Evolutionary conservation across 331 rosid genomes (phyloP), one percentile per base, ranked within the genome.

Genomic region (Quercus tomentella): DNA sequence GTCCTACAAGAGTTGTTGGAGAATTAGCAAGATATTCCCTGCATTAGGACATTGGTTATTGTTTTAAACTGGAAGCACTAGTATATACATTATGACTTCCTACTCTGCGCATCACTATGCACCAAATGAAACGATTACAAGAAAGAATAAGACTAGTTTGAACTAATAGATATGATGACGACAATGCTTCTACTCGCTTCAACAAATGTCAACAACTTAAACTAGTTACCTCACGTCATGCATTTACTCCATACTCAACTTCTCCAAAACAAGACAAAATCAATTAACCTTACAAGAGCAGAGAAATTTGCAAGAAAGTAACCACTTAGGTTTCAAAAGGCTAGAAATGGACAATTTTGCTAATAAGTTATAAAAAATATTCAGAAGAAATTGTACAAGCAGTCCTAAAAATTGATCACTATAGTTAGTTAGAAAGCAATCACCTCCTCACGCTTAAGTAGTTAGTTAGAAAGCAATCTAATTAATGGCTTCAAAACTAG

Each of bases 1-100:
- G 85, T 95, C 99, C 99, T 92, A 73, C 45, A 88, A 35, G n/a
- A 76, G 74, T 37, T 56, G 31, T 28, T 61, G 67, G 61, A 57
- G 66, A 80, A 67, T 60, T 66, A 81, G 81, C 72, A 72, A 51
- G 72, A 82, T 82, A 54, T 17, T 60, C 69, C 79, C 79, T 43
- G 73, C 76, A 82, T 87, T 26, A 77, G 82, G 67, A 78, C 23
- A 72, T 72, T 12, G 58, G 45, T 68, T 54, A 55, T 35, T 68
- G 56, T 33, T 70, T 73, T 76, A 74, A 71, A 57, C 49, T 26
- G 45, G 54, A 73, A 51, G 67, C 52, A 75, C 37, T 12, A 5
- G 52, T 70, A 73, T 70, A 76, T 51, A 26, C 63, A 80, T 73
- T n/a, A 6, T 11, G 55, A 49, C 18, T 15, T 49, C 17, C 55